These are phyloP conservation scores for Achaetomiella virescens DNA, from an alignment of 495 filamentous ascomycete species.

Conservation along the genomic window DNA sequence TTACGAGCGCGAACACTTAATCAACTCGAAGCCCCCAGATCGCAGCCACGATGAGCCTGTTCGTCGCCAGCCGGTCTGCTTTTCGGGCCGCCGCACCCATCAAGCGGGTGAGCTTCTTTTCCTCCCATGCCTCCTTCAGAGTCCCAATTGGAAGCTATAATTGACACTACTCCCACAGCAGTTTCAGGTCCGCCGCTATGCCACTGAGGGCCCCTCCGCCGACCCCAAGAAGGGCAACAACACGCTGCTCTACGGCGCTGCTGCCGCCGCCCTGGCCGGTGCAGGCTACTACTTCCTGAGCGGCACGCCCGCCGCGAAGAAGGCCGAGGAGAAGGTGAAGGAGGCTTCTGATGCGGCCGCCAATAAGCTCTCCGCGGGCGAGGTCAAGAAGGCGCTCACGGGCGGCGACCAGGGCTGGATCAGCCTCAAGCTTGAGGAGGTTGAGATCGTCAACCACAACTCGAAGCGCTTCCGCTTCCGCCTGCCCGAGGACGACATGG, in stretches of 20 bases:
- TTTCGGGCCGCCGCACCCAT: constrained; percentile 27
- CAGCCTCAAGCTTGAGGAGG: constrained; percentile 68
- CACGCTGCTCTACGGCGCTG: constrained; percentile 37
- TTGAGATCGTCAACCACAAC: constrained; percentile 77
- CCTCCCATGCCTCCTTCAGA: not conserved
- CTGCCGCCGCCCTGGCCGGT: constrained; percentile 37
- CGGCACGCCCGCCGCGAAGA: constrained; percentile 40
- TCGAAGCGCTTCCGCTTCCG: constrained; percentile 82
- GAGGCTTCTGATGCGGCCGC: constrained; percentile 26
- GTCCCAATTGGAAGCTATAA: not conserved
- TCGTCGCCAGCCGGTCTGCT: constrained; percentile 28
- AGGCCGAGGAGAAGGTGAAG: constrained; percentile 46
- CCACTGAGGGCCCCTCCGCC: constrained; percentile 40
- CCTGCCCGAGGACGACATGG: constrained; percentile 74
- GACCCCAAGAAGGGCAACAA: constrained; percentile 34
- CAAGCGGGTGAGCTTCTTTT: constrained; percentile 26
- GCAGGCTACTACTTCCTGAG: constrained; percentile 50
- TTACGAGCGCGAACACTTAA: not conserved
- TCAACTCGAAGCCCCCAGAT: not conserved
- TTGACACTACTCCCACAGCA: constrained; percentile 3
- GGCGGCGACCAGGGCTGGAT: constrained; percentile 86
- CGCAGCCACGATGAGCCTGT: constrained; percentile 27
- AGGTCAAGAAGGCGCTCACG: constrained; percentile 57
- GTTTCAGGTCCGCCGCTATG: constrained; percentile 41
- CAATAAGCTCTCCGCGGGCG: constrained; percentile 17